Conservation (phyloP, 495 filamentous ascomycete genomes). For the Achaetomiella virescens region DNA sequence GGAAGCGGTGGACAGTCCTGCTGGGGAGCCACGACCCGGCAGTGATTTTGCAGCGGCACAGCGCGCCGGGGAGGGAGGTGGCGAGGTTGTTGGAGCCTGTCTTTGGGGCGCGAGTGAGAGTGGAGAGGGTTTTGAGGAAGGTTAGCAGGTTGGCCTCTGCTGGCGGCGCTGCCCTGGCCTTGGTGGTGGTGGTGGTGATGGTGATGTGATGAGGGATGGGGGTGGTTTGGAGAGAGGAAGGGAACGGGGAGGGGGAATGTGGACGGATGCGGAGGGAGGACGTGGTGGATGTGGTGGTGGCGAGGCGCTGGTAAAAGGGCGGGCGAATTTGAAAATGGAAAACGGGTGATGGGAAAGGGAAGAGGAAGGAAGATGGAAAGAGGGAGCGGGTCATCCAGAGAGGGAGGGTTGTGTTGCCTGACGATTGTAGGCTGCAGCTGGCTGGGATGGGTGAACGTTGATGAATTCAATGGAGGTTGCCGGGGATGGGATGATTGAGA, state of each 20-base stretch:
- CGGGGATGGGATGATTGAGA: too few relatives aligned
- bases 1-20: conserved; percentile 34
- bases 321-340: too few relatives aligned
- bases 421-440: conserved; percentile 5
- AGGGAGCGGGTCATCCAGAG: conserved; percentile 2
- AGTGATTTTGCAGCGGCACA: conserved; percentile 17
- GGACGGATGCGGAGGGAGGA: too few relatives aligned
- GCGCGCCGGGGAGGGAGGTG: not conserved
- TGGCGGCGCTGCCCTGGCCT: not conserved
- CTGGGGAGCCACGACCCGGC: conserved; percentile 27
- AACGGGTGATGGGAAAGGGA: not conserved
- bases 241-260: not conserved
- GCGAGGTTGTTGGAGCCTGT: conserved; percentile 26
- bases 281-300: too few relatives aligned
- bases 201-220: not conserved
- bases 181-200: not conserved
- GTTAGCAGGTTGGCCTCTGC: conserved; percentile 15
- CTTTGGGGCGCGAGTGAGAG: conserved; percentile 27
- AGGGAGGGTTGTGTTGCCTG: conserved; percentile 7
- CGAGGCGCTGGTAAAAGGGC: too few relatives aligned
- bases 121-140: conserved; percentile 29
- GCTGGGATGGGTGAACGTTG: not conserved
- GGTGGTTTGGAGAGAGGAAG: not conserved
- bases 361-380: not conserved
- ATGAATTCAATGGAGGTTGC: conserved; percentile 4